Evolutionary conservation across 257 asterid genomes (phyloP).

Genomic region (Linderniella brevidens): DNA sequence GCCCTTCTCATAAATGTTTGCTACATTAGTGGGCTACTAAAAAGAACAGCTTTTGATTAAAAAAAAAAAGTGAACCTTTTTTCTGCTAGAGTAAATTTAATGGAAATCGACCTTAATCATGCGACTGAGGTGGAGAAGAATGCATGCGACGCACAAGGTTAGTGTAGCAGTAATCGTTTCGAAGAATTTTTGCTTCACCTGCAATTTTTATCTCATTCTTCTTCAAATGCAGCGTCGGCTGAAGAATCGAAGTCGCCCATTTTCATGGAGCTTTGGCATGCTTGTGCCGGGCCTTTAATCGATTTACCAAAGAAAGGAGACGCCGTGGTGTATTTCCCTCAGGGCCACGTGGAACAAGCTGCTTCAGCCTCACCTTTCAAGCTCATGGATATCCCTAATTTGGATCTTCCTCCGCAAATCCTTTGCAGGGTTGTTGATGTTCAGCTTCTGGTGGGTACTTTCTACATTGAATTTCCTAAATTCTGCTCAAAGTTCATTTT

Average conservation of each 20-base stretch:
- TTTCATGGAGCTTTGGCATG: slow-evolving; percentile 86
- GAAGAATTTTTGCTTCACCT: slow-evolving; percentile 38
- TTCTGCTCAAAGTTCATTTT: no score
- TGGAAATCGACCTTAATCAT: slow-evolving; percentile 92
- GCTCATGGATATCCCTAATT: slow-evolving; percentile 56
- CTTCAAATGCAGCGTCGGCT: slow-evolving; percentile 23
- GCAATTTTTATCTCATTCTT: slow-evolving; percentile 36
- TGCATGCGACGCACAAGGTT: slow-evolving; percentile 1
- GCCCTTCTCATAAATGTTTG: no score
- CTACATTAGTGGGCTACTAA: no score
- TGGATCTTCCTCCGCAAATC: slow-evolving; percentile 80
- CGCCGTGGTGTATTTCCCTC: slow-evolving; percentile 89
- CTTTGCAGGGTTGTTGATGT: slow-evolving; percentile 78
- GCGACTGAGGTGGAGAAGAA: slow-evolving; percentile 47
- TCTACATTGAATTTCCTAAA: no score
- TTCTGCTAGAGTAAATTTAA: slow-evolving; percentile 12
- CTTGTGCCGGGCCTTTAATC: slow-evolving; percentile 97
- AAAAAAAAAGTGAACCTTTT: background rate
- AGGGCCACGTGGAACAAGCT: slow-evolving; percentile 87
- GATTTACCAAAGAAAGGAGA: slow-evolving; percentile 73
- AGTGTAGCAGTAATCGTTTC: background rate
- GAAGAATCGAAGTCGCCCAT: slow-evolving; percentile 25
- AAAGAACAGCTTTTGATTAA: no score
- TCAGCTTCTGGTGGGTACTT: slow-evolving; percentile 53
- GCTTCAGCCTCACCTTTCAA: slow-evolving; percentile 49